Conservation (phyloP, 768 basidiomycete genomes). For the Dictyophora rubrovolvata region DNA sequence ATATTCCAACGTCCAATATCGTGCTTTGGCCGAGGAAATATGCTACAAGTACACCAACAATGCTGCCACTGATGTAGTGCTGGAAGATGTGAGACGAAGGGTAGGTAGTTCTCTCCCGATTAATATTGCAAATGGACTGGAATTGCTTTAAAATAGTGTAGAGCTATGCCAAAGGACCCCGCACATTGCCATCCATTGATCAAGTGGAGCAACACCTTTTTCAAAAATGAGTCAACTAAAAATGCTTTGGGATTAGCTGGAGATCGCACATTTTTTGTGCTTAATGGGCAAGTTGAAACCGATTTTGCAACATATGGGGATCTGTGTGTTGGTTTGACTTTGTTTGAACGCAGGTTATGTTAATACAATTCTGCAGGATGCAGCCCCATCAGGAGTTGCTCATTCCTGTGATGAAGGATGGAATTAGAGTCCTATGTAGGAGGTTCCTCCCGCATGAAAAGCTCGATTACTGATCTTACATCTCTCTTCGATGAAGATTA, state of each 20-base stretch:
- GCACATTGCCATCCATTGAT: slow-evolving; percentile 16
- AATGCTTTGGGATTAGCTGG: slow-evolving; percentile 5
- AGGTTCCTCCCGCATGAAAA: no score
- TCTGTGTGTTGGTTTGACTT: not conserved
- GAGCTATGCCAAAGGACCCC: not conserved
- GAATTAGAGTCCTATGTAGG: slow-evolving; percentile 18
- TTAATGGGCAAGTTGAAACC: no score
- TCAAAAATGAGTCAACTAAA: slow-evolving; percentile 1
- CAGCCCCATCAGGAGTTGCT: slow-evolving; percentile 17
- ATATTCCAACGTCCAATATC: slow-evolving; percentile 2
- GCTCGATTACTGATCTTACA: no score
- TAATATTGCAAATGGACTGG: not conserved
- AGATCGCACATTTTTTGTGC: not conserved
- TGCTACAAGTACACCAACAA: slow-evolving; percentile 10
- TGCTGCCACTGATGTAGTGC: slow-evolving; percentile 11
- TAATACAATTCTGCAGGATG: slow-evolving; percentile 3
- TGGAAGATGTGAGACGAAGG: slow-evolving; percentile 1
- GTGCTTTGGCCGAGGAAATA: slow-evolving; percentile 1
- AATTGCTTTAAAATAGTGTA: not conserved
- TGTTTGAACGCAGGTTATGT: no score
- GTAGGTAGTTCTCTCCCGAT: not conserved
- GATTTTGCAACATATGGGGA: slow-evolving; percentile 7
- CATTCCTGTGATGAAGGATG: slow-evolving; percentile 18
- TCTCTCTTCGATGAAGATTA: slow-evolving; percentile 19
- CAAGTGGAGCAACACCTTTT: slow-evolving; percentile 12